Base-by-base conservation (phyloP, 2,329 filamentous ascomycete genomes). In the Domatiomyces catenatus region DNA sequence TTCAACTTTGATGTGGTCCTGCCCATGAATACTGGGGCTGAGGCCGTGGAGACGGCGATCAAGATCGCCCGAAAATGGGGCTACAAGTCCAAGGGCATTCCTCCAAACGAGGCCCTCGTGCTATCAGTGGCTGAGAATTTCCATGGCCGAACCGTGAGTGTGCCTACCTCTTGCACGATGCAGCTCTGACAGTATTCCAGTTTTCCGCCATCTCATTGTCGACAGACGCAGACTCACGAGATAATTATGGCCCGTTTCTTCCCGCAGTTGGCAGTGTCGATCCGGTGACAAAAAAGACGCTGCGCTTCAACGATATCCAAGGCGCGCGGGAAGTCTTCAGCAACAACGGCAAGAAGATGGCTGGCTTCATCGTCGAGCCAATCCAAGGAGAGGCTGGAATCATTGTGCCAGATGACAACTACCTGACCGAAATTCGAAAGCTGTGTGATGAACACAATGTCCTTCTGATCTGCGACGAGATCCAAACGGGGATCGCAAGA, bases 341-440 rank as follows among this genome's bases (percentile, higher is more conserved):
- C 64, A 76, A 75, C 44, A 84, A 94, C 61, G 89, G 90, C 52
- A 77, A 82, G 63, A 82, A 90, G 62, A 88, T 88, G 19, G 90
- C 90, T 45, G 90, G 87, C 10, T 93, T 96, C 73, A 80, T 96
- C 50, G 83, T 95, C 26, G 90, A 96, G 73, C 90, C 90, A 32
- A 96, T 96, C 58, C 90, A 98, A 72, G 92, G 92, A 53, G 92
- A 96, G 72, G 92, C 92, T 1, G 92, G 92, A 56, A 94, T 98
- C 46, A 86, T 96, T 10, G 92, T 96, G 8, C 92, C 92, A 5
- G 85, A 90, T 58, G 86, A 90, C 48, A 82, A 83, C 68, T 98
- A 98, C 70, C 79, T 98, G 32, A 69, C 74, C 59, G 80, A 83
- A 62, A 86, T 89, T 45, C 79, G 87, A 50, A 84, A 77, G 20